Base-by-base conservation (phyloP, 371 early-diverging fungal species). In the Syncephalastrum sp. region DNA sequence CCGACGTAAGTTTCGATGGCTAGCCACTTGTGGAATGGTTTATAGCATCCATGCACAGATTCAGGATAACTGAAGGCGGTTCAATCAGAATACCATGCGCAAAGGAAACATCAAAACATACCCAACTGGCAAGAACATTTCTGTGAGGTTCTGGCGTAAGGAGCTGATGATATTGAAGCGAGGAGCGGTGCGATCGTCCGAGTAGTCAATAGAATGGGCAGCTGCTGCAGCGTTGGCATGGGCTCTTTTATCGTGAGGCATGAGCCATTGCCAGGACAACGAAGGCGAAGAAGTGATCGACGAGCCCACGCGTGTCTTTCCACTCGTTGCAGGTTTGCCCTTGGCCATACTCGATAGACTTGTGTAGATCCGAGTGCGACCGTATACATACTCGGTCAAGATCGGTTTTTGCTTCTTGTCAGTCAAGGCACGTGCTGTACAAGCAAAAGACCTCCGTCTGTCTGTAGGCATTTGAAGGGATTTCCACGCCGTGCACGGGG, bases 111-210 rank as follows among this genome's bases (percentile, higher is more conserved):
- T 38, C 21, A 3, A 23, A 15, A n/a, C 59, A 54, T 77, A 82
- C 70, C 87, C 85, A 24, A 87, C 82, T 3, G 87, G 87, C 19
- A 87, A 53, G 50, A 85, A 87, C 79, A 85, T 82, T 45, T 80
- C 81, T 54, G 80, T 63, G 56, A 82, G 47, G 62, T 80, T 82
- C 23, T 77, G 75, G 17, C 64, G 68, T 25, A 81, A 25, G 5
- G 73, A 67, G 19, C 60, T 64, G 8, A 75, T 19, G 15, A 54
- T 17, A 4, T 19, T 13, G 21, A 43, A n/a, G 24, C 42, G n/a
- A 3, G 44, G 17, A 17, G 44, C 15, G 5, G 17, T 12, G 13
- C 44, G 54, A 17, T 50, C 62, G n/a, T 63, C 44, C 12, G 38
- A 33, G 12, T 33, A 33, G 38, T 16, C 56, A 19, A 38, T 48